Conservation (phyloP, 2,329 filamentous ascomycete genomes). For the Exophiala sideris region DNA sequence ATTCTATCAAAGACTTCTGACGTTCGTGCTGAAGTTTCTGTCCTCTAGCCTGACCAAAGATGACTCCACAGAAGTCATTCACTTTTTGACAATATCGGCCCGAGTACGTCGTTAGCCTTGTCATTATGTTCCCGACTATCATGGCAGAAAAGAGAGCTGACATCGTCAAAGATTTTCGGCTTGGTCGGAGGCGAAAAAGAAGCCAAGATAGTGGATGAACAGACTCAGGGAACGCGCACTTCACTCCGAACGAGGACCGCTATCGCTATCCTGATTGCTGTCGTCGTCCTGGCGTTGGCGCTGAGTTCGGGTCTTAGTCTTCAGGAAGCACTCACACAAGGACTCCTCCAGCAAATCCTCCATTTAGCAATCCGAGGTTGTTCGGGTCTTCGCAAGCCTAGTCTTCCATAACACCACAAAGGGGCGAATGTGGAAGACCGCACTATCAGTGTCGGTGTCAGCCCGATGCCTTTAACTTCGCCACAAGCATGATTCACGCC, state of each 20-base stretch:
- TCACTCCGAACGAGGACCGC: background rate
- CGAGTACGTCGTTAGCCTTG: too few species aligned
- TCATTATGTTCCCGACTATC: too few species aligned
- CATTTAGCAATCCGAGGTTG: background rate
- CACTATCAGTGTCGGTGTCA: conserved; percentile 58
- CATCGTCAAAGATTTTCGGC: too few species aligned
- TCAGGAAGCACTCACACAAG: conserved; percentile 2
- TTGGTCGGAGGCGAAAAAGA: too few species aligned
- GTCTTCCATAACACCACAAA: background rate
- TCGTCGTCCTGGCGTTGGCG: conserved; percentile 3
- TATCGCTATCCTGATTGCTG: background rate
- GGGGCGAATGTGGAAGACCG: conserved; percentile 47
- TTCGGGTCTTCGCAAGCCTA: conserved; percentile 3
- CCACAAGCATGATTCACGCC: conserved; percentile 36
- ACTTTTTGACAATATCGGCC: too few species aligned
- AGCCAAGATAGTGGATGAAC: too few species aligned
- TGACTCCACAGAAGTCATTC: too few species aligned
- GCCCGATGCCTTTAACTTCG: conserved; percentile 36
- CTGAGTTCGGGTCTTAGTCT: conserved; percentile 5
- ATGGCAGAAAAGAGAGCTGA: too few species aligned
- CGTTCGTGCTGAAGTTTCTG: too few species aligned
- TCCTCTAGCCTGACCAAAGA: too few species aligned
- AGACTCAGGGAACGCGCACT: too few species aligned
- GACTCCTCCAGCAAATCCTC: background rate
- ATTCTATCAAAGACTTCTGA: too few species aligned